These are phyloP conservation scores for Citrus sp. DNA, from an alignment of 345 rosid genomes.

Conservation along the genomic window DNA sequence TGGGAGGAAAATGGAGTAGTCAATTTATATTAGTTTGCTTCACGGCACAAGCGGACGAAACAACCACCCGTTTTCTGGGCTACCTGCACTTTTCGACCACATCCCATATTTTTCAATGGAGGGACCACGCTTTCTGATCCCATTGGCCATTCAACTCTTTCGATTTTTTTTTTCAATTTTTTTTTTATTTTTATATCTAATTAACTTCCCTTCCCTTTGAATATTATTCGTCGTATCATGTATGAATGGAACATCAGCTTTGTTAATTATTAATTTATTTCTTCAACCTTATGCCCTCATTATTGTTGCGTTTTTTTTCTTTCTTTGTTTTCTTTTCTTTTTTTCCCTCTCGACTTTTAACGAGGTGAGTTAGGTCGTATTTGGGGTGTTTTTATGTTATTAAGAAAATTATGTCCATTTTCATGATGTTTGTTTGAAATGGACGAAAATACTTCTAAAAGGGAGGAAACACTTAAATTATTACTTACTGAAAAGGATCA, in stretches of 20 bases:
- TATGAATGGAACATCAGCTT: not conserved
- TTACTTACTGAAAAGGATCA: too few relatives aligned
- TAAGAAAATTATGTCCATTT: not conserved
- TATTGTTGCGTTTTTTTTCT: not conserved
- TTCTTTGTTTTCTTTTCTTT: too few relatives aligned
- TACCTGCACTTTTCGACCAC: conserved; percentile 42
- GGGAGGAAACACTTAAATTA: too few relatives aligned
- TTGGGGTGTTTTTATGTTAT: not conserved
- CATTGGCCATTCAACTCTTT: not conserved
- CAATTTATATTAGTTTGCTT: conserved; percentile 32
- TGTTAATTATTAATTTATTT: not conserved
- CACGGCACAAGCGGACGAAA: conserved; percentile 31
- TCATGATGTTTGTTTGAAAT: not conserved
- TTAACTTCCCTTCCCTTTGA: not conserved
- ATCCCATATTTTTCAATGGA: conserved; percentile 3
- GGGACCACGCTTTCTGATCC: conserved; percentile 7
- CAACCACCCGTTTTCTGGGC: conserved; percentile 33
- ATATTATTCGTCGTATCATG: not conserved
- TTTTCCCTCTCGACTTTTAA: not conserved
- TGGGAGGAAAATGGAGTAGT: conserved; percentile 24
- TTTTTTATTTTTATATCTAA: not conserved
- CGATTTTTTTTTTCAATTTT: not conserved
- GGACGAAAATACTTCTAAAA: not conserved
- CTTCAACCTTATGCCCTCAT: not conserved
- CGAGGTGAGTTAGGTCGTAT: not conserved